Evolutionary conservation across 305 asterid species (phyloP).

Genomic region (Fraxinus greggii): DNA sequence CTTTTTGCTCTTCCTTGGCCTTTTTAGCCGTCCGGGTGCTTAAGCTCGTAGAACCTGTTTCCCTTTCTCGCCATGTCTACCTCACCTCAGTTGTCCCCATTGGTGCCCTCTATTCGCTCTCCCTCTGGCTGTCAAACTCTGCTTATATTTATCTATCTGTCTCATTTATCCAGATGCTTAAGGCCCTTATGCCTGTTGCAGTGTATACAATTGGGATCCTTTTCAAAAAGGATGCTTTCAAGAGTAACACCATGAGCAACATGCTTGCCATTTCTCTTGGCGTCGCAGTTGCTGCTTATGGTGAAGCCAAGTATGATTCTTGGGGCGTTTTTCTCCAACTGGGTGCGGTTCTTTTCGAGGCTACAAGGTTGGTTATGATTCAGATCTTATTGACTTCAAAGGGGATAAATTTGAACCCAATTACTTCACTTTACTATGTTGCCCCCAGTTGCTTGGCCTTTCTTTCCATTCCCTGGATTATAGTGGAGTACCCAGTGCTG

Average conservation of each 20-base stretch:
- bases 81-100: slow-evolving; percentile 66
- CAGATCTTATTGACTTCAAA: slow-evolving; percentile 63
- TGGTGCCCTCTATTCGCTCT: slow-evolving; percentile 65
- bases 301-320: slow-evolving; percentile 64
- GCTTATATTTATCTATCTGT: slow-evolving; percentile 77
- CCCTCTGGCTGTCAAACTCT: slow-evolving; percentile 78
- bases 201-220: slow-evolving; percentile 59
- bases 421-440: slow-evolving; percentile 65
- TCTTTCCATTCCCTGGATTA: slow-evolving; percentile 58
- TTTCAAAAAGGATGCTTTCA: slow-evolving; percentile 49
- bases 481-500: slow-evolving; percentile 55
- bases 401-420: slow-evolving; percentile 62
- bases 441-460: slow-evolving; percentile 65
- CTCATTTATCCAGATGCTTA: slow-evolving; percentile 74
- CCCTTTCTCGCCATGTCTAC: slow-evolving; percentile 58
- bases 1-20: slow-evolving; percentile 65
- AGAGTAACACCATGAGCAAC: slow-evolving; percentile 49
- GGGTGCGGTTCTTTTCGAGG: slow-evolving; percentile 63
- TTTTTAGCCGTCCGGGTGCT: slow-evolving; percentile 58
- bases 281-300: slow-evolving; percentile 74
- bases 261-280: slow-evolving; percentile 74
- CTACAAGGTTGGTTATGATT: slow-evolving; percentile 65
- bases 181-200: slow-evolving; percentile 78
- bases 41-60: slow-evolving; percentile 59
- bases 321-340: slow-evolving; percentile 66